A percentile compares a stretch with the other conserved stretches of the same genome.
Evolutionary conservation across 768 basidiomycete species (phyloP).

Genomic region (Paxillus rubicundulus): DNA sequence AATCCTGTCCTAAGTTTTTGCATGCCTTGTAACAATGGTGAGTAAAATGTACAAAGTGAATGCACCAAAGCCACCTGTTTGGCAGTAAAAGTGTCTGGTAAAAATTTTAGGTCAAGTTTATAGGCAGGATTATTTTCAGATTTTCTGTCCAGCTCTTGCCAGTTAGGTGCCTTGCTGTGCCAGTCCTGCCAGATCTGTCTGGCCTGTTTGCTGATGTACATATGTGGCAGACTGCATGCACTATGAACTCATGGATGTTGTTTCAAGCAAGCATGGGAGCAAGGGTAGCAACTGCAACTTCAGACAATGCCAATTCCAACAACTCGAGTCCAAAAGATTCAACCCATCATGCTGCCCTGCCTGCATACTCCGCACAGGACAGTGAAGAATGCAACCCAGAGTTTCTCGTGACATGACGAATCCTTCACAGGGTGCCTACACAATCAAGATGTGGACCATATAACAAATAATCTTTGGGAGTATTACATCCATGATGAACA

Average conservation of each 20-base stretch:
- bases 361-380: constrained; percentile 5
- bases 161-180: too few relatives aligned
- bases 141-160: too few relatives aligned
- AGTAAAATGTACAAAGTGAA: too few relatives aligned
- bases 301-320: not conserved
- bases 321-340: not conserved
- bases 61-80: too few relatives aligned
- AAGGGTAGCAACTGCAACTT: not conserved
- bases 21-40: too few relatives aligned
- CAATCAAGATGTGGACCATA: not conserved
- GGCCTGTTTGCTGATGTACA: too few relatives aligned
- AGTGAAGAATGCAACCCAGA: constrained; percentile 6
- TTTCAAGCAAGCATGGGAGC: not conserved
- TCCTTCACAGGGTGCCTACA: not conserved
- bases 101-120: too few relatives aligned
- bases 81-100: too few relatives aligned
- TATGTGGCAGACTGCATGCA: not conserved
- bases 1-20: too few relatives aligned
- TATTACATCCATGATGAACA: not conserved
- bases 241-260: not conserved
- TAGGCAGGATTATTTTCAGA: too few relatives aligned
- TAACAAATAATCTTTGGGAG: not conserved
- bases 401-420: not conserved
- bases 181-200: too few relatives aligned
- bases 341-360: not conserved